These are phyloP conservation scores for Curvularia spicifera DNA, from an alignment of 2,329 filamentous ascomycete species.

Conservation along the genomic window DNA sequence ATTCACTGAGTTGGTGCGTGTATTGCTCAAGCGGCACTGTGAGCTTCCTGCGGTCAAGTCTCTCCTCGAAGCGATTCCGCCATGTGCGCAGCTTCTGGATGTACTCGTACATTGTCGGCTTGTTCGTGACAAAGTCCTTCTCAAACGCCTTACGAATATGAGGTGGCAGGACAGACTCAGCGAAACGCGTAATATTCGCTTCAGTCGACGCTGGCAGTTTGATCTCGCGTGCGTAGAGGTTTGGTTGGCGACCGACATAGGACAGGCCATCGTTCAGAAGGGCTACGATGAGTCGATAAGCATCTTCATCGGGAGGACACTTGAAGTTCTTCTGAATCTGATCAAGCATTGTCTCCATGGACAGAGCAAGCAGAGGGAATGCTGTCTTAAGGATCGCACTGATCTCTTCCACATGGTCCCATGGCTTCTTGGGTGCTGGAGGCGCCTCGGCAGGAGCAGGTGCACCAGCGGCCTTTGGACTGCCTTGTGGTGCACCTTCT, in stretches of 20 bases:
- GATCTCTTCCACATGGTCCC: conserved; percentile 96
- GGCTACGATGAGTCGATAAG: conserved; percentile 95
- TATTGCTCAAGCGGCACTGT: conserved; percentile 80
- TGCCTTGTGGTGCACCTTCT: conserved; percentile 46
- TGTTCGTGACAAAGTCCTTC: conserved; percentile 92
- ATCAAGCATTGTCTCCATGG: conserved; percentile 99
- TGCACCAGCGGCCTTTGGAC: conserved; percentile 33
- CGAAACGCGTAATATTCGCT: conserved; percentile 94
- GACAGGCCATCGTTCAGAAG: conserved; percentile 93
- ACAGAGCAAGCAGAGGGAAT: conserved; percentile 91
- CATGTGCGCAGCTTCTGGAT: conserved; percentile 95
- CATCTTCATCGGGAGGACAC: conserved; percentile 96
- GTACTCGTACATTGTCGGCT: conserved; percentile 98
- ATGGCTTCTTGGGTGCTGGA: conserved; percentile 71
- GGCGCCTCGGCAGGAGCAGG: conserved; percentile 32
- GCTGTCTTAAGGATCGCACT: conserved; percentile 95
- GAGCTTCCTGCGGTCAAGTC: conserved; percentile 82
- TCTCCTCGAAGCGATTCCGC: conserved; percentile 98
- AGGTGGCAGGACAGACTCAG: conserved; percentile 90
- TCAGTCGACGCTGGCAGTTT: conserved; percentile 91
- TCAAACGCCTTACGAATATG: conserved; percentile 98
- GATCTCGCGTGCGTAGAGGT: conserved; percentile 85
- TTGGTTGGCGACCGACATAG: conserved; percentile 87
- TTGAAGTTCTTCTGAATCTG: conserved; percentile 99
- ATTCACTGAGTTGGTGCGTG: conserved; percentile 92